A percentile compares a stretch with the other conserved stretches of the same genome.
phyloP scores from a whole-genome alignment of 169 alveolate species.

The Eimeria falciformis region DNA sequence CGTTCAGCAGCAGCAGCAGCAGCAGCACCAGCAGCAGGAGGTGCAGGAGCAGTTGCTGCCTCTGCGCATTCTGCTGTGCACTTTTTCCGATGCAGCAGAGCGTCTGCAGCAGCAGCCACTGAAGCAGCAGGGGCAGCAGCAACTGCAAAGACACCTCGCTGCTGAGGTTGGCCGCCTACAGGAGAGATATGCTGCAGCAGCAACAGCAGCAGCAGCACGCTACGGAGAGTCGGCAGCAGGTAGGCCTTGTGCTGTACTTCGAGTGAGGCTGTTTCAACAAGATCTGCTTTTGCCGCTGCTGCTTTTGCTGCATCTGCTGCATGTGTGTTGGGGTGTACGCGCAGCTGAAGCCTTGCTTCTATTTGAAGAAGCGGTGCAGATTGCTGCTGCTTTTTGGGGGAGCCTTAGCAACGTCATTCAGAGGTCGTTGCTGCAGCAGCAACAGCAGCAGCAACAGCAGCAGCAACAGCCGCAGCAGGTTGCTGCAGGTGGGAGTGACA shows the following conservation, averaged over 20 bases:
- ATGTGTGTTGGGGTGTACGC: constrained; percentile 34
- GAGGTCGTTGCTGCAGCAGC: constrained; percentile 57
- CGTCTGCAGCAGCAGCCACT: neutral
- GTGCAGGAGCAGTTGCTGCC: constrained; percentile 37
- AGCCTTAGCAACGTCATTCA: constrained; percentile 50
- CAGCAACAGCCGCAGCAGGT: neutral
- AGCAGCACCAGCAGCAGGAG: constrained; percentile 30
- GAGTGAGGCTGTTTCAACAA: neutral
- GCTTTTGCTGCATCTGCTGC: neutral
- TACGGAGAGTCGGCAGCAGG: neutral
- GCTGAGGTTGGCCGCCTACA: constrained; percentile 29
- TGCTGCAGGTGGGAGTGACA: neutral
- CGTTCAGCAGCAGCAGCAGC: constrained; percentile 34
- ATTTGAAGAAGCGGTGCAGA: constrained; percentile 3
- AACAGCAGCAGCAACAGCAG: constrained; percentile 43
- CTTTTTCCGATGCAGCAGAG: constrained; percentile 24
- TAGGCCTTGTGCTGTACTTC: no score
- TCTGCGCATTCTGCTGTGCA: constrained; percentile 49
- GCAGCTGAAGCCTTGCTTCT: constrained; percentile 49
- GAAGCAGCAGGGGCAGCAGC: constrained; percentile 11
- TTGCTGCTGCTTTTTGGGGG: constrained; percentile 48
- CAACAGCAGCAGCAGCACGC: constrained; percentile 59
- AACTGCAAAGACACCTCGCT: neutral
- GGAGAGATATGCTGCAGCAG: constrained; percentile 55
- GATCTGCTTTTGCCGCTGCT: neutral